These are phyloP conservation scores for Mariannaea elegans DNA, from an alignment of 2,329 filamentous ascomycete species.

Conservation along the genomic window DNA sequence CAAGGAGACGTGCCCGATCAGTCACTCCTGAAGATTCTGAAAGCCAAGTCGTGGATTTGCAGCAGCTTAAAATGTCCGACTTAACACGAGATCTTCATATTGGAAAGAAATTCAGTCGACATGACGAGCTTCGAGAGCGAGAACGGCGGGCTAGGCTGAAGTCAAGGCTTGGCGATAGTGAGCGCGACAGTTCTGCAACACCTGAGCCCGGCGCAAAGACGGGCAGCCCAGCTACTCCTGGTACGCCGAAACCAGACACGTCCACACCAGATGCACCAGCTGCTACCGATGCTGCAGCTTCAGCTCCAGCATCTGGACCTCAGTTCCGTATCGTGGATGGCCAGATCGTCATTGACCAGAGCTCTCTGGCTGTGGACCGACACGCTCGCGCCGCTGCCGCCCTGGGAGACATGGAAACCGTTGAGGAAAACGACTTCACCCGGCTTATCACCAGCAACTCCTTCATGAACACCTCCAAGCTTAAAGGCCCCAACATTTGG, in stretches of 20 bases:
- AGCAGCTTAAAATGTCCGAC: constrained; percentile 75
- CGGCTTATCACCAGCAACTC: constrained; percentile 74
- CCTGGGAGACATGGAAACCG: constrained; percentile 63
- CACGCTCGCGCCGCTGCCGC: constrained; percentile 68
- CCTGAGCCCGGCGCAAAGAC: constrained; percentile 31
- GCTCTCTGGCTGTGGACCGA: constrained; percentile 72
- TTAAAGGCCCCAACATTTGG: constrained; percentile 74
- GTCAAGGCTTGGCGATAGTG: constrained; percentile 40
- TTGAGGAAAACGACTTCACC: constrained; percentile 83
- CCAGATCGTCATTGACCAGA: constrained; percentile 75
- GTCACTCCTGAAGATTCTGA: constrained; percentile 72
- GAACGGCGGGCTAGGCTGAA: constrained; percentile 58
- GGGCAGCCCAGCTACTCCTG: constrained; percentile 36
- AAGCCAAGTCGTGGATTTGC: constrained; percentile 68
- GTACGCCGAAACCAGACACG: background rate
- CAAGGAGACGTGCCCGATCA: constrained; percentile 53
- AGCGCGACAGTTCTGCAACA: constrained; percentile 33
- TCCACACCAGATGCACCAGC: constrained; percentile 16
- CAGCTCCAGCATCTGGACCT: constrained; percentile 52
- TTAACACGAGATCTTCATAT: constrained; percentile 74
- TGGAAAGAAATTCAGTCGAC: constrained; percentile 78
- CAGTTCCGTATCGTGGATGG: constrained; percentile 75
- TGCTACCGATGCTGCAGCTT: constrained; percentile 9
- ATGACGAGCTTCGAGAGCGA: constrained; percentile 76
- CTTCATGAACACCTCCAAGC: constrained; percentile 69